phyloP scores from a whole-genome alignment of 139 green algal species.

The Diplosphaera chodatii region DNA sequence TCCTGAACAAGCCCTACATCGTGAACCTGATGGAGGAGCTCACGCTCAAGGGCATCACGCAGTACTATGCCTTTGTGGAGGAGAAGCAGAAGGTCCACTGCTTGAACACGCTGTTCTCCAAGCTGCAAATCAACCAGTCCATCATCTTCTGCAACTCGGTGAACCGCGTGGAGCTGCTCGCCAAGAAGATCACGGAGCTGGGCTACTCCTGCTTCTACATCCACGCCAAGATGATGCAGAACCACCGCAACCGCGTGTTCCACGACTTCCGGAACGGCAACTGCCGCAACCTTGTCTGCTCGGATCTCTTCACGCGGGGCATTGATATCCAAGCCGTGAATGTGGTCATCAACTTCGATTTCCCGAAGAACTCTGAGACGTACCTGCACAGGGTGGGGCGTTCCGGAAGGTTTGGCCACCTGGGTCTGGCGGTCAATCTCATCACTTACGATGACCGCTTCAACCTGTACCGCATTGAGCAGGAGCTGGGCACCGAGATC shows the following conservation, averaged over 20 bases:
- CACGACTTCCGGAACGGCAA: constrained; percentile 98
- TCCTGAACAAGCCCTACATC: constrained; percentile 94
- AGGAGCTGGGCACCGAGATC: constrained; percentile 99
- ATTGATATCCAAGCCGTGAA: constrained; percentile 99
- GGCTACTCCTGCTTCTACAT: constrained; percentile 99
- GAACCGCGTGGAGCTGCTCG: constrained; percentile 96
- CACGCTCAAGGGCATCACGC: constrained; percentile 92
- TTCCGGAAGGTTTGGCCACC: constrained; percentile 96
- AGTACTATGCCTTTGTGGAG: constrained; percentile 99
- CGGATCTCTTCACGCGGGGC: constrained; percentile 92
- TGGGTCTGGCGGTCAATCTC: constrained; percentile 96
- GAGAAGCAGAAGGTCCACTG: constrained; percentile 96
- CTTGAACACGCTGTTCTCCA: constrained; percentile 92
- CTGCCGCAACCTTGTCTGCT: constrained; percentile 97
- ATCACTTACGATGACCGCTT: constrained; percentile 98
- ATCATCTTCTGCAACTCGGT: constrained; percentile 99
- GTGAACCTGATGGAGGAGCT: constrained; percentile 99
- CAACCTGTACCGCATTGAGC: constrained; percentile 97
- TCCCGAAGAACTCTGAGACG: constrained; percentile 98
- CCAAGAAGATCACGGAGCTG: constrained; percentile 99
- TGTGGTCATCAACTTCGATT: constrained; percentile 99
- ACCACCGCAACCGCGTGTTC: constrained; percentile 98
- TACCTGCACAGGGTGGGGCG: constrained; percentile 97
- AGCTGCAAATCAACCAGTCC: constrained; percentile 96
- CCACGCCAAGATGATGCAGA: constrained; percentile 99